Evolutionary conservation across 2,329 filamentous ascomycete genomes (phyloP).

Genomic region (Colletotrichum liriopes): DNA sequence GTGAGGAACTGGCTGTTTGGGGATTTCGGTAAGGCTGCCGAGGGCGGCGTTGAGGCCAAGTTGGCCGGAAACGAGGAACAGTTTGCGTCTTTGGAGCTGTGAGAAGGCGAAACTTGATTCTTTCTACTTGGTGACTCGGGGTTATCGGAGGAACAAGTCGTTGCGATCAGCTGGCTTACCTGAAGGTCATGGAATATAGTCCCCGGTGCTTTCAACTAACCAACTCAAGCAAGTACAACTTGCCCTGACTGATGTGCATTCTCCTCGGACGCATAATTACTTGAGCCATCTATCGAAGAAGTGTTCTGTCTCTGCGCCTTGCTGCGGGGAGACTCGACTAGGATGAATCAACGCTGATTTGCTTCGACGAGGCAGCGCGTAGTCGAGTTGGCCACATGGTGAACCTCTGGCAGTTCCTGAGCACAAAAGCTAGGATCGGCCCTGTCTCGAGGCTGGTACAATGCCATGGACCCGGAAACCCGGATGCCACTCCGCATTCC

Average conservation of each 20-base stretch:
- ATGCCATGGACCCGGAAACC: no score
- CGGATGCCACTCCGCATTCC: no score
- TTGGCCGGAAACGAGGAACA: not conserved
- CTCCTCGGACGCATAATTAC: no score
- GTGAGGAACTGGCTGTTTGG: constrained; percentile 43
- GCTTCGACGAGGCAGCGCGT: no score
- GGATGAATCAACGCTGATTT: no score
- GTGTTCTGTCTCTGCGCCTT: no score
- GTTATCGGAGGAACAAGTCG: not conserved
- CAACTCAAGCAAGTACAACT: not conserved
- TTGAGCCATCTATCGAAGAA: no score
- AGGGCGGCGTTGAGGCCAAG: not conserved
- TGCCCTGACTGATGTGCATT: not conserved
- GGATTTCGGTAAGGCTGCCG: constrained; percentile 19
- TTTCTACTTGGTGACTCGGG: not conserved
- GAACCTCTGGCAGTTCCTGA: no score
- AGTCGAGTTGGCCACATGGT: no score
- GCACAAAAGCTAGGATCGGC: no score
- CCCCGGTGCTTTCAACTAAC: not conserved
- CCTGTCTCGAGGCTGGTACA: no score
- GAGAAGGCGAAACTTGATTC: not conserved
- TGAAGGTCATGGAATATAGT: not conserved
- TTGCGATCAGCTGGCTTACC: not conserved
- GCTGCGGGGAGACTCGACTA: no score
- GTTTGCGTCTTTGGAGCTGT: constrained; percentile 28